Base-by-base conservation (phyloP, 2,329 filamentous ascomycete genomes). In the Stylonectria norvegica region DNA sequence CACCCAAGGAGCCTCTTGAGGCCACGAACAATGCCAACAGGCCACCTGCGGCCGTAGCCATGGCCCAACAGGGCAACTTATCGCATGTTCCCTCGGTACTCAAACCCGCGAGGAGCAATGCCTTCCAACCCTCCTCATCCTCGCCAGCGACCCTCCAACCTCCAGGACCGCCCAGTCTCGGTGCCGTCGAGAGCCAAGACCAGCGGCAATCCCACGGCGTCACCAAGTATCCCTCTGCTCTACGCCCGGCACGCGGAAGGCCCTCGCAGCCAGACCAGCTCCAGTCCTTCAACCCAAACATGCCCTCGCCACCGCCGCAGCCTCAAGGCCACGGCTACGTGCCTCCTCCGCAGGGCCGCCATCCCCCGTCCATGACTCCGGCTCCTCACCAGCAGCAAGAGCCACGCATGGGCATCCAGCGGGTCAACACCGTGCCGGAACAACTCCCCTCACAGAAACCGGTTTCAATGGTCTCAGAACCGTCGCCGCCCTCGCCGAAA, bases 291-390 rank as follows among this genome's bases (percentile, higher is more conserved):
- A 36, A 31, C 20, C 14, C 25, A 1, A 20, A 34, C 12, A 38
- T 25, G 10, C 35, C 37, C 10, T 18, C 29, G 16, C 38, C 28
- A 29, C 22, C 28, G 15, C 39, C 36, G 1, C 35, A 29, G 1
- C n/a, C n/a, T n/a, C 43, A 46, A 15, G 50, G 39, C 4, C 51
- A 52, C 32, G 38, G 42, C 2, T 57, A 57, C 11, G 44, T 50
- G 22, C 54, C 54, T 6, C 55, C 55, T 4, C 34, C 33, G 22
- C 50, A 48, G 14, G 55, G 54, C 3, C 44, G 48, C 20, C 52
- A 57, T 22, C 55, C 49, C 4, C 37, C 47, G 2, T 55, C 52
- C 2, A 57, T 57, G 55, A 57, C 55, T 3, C 54, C 55, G 4
- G 53, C 54, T 1, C 50, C 50, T 1, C 30, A 37, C 19, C 52